These are phyloP conservation scores for Fusarium continuum DNA, from an alignment of 2,329 filamentous ascomycete genomes.

Conservation along the genomic window DNA sequence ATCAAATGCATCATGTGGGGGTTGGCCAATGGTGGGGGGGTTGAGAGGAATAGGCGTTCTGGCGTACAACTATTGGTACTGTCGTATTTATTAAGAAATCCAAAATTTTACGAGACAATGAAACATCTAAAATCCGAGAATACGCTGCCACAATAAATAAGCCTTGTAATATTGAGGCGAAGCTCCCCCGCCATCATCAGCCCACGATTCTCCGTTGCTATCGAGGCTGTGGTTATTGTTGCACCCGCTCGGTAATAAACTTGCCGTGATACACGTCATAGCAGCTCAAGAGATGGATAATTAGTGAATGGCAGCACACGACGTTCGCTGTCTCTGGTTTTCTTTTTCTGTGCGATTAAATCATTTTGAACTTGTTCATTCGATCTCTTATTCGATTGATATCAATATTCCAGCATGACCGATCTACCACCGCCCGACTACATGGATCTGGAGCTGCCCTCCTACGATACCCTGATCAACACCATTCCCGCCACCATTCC, in stretches of 20 bases:
- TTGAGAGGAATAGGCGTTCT: slow-evolving; percentile 16
- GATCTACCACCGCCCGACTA: slow-evolving; percentile 23
- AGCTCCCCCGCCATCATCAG: background rate
- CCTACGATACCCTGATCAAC: slow-evolving; percentile 35
- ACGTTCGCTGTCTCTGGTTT: slow-evolving; percentile 9
- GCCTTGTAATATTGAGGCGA: slow-evolving; percentile 9
- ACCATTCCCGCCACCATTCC: background rate
- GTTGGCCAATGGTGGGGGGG: background rate
- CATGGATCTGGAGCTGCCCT: slow-evolving; percentile 29
- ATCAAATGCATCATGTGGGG: background rate
- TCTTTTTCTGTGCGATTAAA: background rate
- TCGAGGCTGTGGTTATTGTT: slow-evolving; percentile 5
- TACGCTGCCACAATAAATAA: background rate
- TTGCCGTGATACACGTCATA: slow-evolving; percentile 32
- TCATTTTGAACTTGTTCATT: background rate
- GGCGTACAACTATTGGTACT: slow-evolving; percentile 28
- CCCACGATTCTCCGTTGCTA: background rate
- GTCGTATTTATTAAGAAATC: slow-evolving; percentile 11
- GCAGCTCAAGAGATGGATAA: slow-evolving; percentile 1
- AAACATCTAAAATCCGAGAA: background rate
- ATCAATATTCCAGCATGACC: slow-evolving; percentile 9
- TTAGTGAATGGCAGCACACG: slow-evolving; percentile 16
- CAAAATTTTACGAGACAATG: slow-evolving; percentile 28
- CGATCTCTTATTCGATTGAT: background rate
- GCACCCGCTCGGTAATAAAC: slow-evolving; percentile 2